A percentile compares a stretch with the other conserved stretches of the same genome.
These are phyloP conservation scores for Aureobasidium leucospermi DNA, from an alignment of 2,329 filamentous ascomycete genomes.

Conservation along the genomic window DNA sequence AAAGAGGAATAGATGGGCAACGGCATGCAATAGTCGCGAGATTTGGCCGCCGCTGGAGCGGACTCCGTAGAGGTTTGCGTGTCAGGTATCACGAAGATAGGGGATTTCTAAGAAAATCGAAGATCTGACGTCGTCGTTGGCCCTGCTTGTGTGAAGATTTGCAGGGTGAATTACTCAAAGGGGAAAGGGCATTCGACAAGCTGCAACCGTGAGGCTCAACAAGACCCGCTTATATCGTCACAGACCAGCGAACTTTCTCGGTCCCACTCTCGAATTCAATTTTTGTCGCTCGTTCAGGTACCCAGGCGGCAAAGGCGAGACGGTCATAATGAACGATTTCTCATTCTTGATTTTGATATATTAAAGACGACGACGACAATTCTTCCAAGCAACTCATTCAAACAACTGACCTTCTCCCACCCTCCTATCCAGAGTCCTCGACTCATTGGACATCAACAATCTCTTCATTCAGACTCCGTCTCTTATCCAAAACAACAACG, in stretches of 20 bases:
- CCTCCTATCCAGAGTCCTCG: background rate
- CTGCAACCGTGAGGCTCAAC: conserved; percentile 2
- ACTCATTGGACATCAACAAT: background rate
- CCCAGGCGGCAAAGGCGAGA: background rate
- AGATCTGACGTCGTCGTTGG: conserved; percentile 1
- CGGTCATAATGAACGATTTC: too few species aligned
- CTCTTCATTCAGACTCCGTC: background rate
- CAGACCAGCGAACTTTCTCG: conserved; percentile 2
- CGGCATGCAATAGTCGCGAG: too few species aligned
- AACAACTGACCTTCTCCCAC: background rate
- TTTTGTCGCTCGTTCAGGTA: background rate
- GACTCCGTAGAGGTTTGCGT: too few species aligned
- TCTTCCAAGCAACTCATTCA: background rate
- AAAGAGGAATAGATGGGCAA: too few species aligned
- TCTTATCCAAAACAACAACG: background rate
- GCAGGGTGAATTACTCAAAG: background rate
- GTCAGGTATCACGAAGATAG: background rate
- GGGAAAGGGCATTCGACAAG: background rate
- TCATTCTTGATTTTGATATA: background rate
- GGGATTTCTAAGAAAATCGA: background rate
- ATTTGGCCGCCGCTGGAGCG: too few species aligned
- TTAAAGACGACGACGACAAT: background rate
- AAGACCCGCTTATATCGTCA: conserved; percentile 11
- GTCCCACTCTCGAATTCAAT: conserved; percentile 8
- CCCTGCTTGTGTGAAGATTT: background rate